Evolutionary conservation across 1,139 yeast genomes (phyloP).

Genomic region (Pichia sp.): DNA sequence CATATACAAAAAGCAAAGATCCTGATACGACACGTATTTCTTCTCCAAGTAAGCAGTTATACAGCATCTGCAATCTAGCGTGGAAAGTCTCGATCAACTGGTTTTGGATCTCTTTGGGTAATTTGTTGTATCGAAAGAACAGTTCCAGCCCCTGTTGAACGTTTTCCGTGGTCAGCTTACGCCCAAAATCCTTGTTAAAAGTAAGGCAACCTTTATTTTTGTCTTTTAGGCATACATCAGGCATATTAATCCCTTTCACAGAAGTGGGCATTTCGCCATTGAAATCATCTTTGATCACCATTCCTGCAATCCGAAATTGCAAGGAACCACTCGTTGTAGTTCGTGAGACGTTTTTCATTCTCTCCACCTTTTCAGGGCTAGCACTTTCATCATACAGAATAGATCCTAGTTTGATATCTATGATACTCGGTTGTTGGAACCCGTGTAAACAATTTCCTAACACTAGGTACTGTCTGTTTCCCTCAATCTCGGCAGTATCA

Average conservation of each 20-base stretch:
- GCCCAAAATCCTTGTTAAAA: constrained; percentile 67
- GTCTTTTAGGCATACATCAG: constrained; percentile 16
- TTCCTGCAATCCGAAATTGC: constrained; percentile 78
- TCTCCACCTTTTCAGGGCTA: constrained; percentile 45
- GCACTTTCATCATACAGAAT: constrained; percentile 59
- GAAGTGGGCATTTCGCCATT: constrained; percentile 11
- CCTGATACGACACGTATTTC: constrained; percentile 69
- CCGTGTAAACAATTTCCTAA: constrained; percentile 63
- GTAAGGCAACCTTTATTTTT: constrained; percentile 33
- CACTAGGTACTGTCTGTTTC: constrained; percentile 43
- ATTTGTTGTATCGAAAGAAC: constrained; percentile 40
- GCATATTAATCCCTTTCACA: constrained; percentile 19
- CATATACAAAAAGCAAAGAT: constrained; percentile 68
- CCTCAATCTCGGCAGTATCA: constrained; percentile 10
- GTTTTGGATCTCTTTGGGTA: constrained; percentile 27
- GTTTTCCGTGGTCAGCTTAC: constrained; percentile 41
- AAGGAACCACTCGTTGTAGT: constrained; percentile 76
- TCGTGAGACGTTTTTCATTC: constrained; percentile 58
- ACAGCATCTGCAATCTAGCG: constrained; percentile 55
- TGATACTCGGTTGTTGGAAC: constrained; percentile 56
- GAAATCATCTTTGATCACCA: constrained; percentile 44
- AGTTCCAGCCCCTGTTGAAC: constrained; percentile 42
- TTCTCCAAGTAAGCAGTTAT: constrained; percentile 52
- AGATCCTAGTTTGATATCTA: constrained; percentile 81
- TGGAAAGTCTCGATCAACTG: constrained; percentile 37